A percentile compares a stretch with the other conserved stretches of the same genome.
These are phyloP conservation scores for Phytophthora pluvialis DNA, from an alignment of 352 stramenopile species.

Conservation along the genomic window DNA sequence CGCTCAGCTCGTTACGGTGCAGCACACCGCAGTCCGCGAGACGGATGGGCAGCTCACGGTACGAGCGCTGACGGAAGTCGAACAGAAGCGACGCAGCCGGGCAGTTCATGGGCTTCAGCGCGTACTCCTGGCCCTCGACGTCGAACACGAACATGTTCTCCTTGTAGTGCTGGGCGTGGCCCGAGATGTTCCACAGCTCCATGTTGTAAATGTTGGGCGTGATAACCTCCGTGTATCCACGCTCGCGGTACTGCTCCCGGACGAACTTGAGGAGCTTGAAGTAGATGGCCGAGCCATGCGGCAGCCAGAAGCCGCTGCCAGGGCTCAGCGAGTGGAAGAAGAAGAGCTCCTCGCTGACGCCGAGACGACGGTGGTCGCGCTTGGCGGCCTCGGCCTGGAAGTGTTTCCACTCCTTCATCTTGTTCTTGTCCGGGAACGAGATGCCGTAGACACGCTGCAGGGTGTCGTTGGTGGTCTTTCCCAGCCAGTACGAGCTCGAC, in stretches of 20 bases:
- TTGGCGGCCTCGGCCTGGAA: constrained; percentile 97
- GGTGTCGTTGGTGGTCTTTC: constrained; percentile 97
- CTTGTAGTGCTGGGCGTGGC: constrained; percentile 98
- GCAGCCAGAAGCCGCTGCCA: constrained; percentile 96
- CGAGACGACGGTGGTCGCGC: constrained; percentile 96
- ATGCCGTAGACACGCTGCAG: constrained; percentile 98
- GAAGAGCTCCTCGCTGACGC: constrained; percentile 95
- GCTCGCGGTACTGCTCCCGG: constrained; percentile 77
- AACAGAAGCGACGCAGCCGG: constrained; percentile 99
- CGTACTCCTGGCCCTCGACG: constrained; percentile 94
- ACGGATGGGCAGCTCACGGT: constrained; percentile 96
- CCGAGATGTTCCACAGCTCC: constrained; percentile 97
- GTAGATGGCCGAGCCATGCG: constrained; percentile 96
- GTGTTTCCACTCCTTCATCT: constrained; percentile 97
- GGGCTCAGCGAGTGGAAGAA: constrained; percentile 95
- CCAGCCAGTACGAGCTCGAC: constrained; percentile 97
- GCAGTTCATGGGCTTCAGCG: constrained; percentile 99
- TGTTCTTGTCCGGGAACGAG: constrained; percentile 98
- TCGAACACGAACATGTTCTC: constrained; percentile 99
- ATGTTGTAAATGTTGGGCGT: constrained; percentile 99
- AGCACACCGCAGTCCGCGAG: constrained; percentile 99
- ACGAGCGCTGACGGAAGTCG: constrained; percentile 92
- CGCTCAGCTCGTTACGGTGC: constrained; percentile 96
- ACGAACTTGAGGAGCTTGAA: constrained; percentile 98
- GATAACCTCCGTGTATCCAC: constrained; percentile 93